Evolutionary conservation across 441 rosid genomes (phyloP).

Genomic region (Macaranga tanarius): DNA sequence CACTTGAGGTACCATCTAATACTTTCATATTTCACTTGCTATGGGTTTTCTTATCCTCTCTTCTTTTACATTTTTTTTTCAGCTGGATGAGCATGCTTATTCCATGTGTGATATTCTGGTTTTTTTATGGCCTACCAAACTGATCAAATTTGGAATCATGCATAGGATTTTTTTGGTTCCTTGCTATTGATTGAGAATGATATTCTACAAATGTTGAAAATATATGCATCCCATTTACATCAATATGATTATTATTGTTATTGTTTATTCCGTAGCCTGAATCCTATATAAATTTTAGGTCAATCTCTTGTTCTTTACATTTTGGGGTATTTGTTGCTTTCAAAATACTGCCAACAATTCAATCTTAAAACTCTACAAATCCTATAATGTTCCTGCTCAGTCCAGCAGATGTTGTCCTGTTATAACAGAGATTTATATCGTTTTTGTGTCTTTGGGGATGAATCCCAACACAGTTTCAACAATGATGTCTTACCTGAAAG

Average conservation of each 20-base stretch:
- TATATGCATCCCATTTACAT: background rate
- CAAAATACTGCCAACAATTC: background rate
- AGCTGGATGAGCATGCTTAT: background rate
- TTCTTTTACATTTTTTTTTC: background rate
- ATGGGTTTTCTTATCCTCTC: background rate
- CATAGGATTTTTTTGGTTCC: background rate
- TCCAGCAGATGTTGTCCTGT: background rate
- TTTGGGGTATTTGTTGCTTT: background rate
- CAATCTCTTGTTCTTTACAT: background rate
- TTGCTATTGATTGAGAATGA: background rate
- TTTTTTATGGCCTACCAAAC: background rate
- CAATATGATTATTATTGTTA: background rate
- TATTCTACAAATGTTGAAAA: background rate
- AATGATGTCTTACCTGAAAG: background rate
- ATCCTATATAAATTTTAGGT: background rate
- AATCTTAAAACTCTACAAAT: background rate
- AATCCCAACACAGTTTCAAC: background rate
- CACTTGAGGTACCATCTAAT: constrained; percentile 60
- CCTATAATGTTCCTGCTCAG: background rate
- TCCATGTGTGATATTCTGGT: constrained; percentile 1
- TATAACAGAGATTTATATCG: background rate
- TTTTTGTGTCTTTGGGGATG: background rate
- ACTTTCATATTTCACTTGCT: constrained; percentile 16
- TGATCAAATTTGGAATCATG: background rate
- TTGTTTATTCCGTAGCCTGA: background rate